Base-by-base conservation (phyloP, 2,329 filamentous ascomycete species). In the Clarireedia homoeocarpa region DNA sequence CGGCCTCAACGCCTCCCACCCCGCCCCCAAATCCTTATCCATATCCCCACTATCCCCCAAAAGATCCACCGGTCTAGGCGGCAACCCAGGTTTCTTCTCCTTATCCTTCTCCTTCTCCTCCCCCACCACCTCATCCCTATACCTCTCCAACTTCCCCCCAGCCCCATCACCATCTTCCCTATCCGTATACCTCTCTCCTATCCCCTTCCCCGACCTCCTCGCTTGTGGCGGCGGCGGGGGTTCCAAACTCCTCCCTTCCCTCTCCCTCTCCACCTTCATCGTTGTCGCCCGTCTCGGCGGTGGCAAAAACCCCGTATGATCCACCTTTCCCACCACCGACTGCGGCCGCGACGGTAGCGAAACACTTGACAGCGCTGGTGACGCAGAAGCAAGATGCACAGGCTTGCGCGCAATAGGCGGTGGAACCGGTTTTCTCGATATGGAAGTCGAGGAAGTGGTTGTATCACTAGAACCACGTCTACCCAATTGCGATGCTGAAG, bases 391-490 rank as follows among this genome's bases (percentile, higher is more conserved):
- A 14, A 71, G 62, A 56, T 70, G 67, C 6, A 66, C 50, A 15
- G 69, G 69, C 55, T 71, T 71, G 26, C 61, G 62, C 6, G 62
- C 67, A 2, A 70, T 58, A 1, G 67, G 53, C 9, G 17, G 69
- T 30, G 69, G 69, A n/a, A 66, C 57, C 4, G 61, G 61, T 55
- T 66, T 69, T 39, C 66, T 65, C 7, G 63, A 61, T 15, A 60
- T 53, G 1, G 66, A 65, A 26, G 39, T 14, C 1, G 66, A 65
- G 23, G 56, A 61, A 2, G 14, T 20, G n/a, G 58, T 65, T 20
- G 64, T 65, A 12, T 67, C 64, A 47, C 57, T 62, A 17, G 67
- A 66, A 38, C 62, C 50, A 45, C 63, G 62, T 40, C 65, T 64
- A 50, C 61, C 59, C 10, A 51, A 52, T 48, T 62, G 23, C 10